Conservation (phyloP, 768 basidiomycete species). For the Favolaschia claudopus region DNA sequence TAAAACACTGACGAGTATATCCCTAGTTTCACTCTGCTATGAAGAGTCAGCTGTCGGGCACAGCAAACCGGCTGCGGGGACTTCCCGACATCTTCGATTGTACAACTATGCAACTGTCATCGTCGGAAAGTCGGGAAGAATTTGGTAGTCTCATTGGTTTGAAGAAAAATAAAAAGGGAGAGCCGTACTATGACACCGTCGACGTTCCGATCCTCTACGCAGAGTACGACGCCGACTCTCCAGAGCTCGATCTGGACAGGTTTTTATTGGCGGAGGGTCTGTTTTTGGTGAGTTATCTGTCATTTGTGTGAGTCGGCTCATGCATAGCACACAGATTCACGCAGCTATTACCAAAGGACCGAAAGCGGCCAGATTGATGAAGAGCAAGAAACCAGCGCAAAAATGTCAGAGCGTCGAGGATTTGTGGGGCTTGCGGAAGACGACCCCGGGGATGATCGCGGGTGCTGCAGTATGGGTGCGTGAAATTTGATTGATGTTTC, state of each 20-base stretch:
- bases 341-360: conserved; percentile 8
- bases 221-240: conserved; percentile 11
- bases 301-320: no score
- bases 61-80: neutral
- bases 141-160: neutral
- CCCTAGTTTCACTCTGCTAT: neutral
- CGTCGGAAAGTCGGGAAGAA: neutral
- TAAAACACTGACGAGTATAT: neutral
- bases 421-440: conserved; percentile 5
- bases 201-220: conserved; percentile 1
- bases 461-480: conserved; percentile 3
- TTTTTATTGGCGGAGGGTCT: neutral
- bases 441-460: conserved; percentile 16
- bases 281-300: neutral
- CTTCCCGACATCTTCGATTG: neutral
- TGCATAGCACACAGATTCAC: neutral
- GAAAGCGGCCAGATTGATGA: neutral
- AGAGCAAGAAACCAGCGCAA: neutral
- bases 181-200: conserved; percentile 4
- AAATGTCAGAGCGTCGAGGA: neutral
- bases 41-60: neutral
- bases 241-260: neutral
- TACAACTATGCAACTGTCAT: neutral
- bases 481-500: neutral
- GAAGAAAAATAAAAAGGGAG: neutral